Conservation (phyloP, 1,284 basidiomycete genomes). For the Sanguinoderma infundibulare region DNA sequence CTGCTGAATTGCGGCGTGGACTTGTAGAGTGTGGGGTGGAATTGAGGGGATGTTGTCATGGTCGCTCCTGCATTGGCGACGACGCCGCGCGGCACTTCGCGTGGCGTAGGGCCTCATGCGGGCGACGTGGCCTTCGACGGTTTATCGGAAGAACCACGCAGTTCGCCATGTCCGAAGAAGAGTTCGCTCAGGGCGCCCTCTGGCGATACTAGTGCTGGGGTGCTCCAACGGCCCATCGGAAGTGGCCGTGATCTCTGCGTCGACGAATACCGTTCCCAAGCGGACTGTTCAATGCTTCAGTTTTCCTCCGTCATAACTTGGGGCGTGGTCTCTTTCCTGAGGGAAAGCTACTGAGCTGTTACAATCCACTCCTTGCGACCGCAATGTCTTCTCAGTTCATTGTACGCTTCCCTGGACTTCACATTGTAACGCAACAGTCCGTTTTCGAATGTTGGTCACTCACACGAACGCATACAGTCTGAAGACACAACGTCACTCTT, state of each 20-base stretch:
- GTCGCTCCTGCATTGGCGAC: slow-evolving; percentile 8
- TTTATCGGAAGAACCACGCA: background rate
- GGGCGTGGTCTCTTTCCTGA: background rate
- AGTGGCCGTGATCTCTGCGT: background rate
- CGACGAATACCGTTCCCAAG: too few species aligned
- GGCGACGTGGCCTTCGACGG: background rate
- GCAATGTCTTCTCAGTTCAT: background rate
- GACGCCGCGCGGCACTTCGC: slow-evolving; percentile 1
- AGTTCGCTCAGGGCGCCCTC: background rate
- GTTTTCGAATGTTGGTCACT: background rate
- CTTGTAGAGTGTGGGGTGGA: slow-evolving; percentile 1
- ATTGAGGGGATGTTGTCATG: background rate
- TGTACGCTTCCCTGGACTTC: background rate
- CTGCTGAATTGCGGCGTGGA: background rate
- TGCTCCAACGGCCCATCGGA: background rate
- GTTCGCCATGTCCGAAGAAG: slow-evolving; percentile 1
- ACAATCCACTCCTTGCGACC: background rate
- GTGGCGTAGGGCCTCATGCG: background rate
- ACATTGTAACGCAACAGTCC: background rate
- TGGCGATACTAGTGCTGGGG: background rate
- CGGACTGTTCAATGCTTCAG: background rate
- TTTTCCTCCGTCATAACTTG: background rate
- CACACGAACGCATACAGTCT: slow-evolving; percentile 46
- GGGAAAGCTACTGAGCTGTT: background rate
- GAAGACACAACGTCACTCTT: slow-evolving; percentile 80